Evolutionary conservation across 345 rosid genomes (phyloP), one percentile per base, ranked within the genome.

Genomic region (Ricinus communis): DNA sequence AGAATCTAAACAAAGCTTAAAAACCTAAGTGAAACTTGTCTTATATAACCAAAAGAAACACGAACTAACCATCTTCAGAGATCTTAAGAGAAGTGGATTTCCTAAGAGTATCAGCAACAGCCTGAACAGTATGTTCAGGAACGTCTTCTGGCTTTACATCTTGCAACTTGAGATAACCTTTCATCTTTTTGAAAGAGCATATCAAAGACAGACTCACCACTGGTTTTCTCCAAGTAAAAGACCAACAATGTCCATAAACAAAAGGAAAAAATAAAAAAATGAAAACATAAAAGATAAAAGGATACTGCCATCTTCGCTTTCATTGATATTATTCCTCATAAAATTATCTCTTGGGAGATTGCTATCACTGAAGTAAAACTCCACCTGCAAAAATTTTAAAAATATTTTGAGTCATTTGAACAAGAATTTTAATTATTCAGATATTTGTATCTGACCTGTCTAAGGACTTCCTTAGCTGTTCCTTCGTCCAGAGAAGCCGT

Each of bases 361-460:
- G 77, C 98, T 95, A 54, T 92, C 98, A 60, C 99, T 86, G 87
- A 90, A 95, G 80, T 95, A 95, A 75, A 89, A 95, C 84, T 90
- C 98, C 16, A 95, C 98, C 97, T 94, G 86, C n/a, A n/a, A n/a
- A n/a, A n/a, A n/a, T n/a, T n/a, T n/a, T n/a, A n/a, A n/a, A n/a
- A n/a, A n/a, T n/a, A n/a, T n/a, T n/a, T n/a, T n/a, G n/a, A n/a
- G n/a, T n/a, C n/a, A n/a, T n/a, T n/a, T n/a, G n/a, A n/a, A n/a
- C n/a, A 33, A 43, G 14, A 43, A 43, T 43, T 43, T 4, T 9
- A 43, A 43, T 4, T 3, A 43, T 3, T 43, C 13, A 14, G 57
- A 66, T 0, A 30, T 14, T 41, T 33, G 49, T 46, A 41, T 38
- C 38, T 43, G 28, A 89, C 97, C 92, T 91, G 98, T 58, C 98